These are phyloP conservation scores for Urochloa ruziziensis DNA, from an alignment of 176 grass and related monocot genomes.

Conservation along the genomic window DNA sequence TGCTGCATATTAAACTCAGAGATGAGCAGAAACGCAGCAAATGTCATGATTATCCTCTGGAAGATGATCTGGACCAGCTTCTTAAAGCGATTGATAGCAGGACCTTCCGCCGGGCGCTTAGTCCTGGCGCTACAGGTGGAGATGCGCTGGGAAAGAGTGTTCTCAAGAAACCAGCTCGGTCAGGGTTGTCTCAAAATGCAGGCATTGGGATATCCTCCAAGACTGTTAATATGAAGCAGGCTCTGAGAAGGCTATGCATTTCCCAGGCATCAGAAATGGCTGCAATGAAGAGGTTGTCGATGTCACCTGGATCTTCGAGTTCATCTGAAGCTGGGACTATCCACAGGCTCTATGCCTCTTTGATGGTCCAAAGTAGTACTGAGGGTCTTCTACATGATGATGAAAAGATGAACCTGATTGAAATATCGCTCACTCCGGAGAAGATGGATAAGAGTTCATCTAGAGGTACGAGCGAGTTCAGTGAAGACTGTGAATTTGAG, in stretches of 20 bases:
- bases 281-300: conserved; percentile 66
- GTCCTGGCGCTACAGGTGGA: conserved; percentile 37
- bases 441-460: conserved; percentile 44
- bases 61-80: conserved; percentile 74
- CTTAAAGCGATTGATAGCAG: conserved; percentile 75
- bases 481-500: conserved; percentile 46
- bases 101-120: conserved; percentile 36
- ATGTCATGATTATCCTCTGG: conserved; percentile 37
- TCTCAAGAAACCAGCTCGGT: conserved; percentile 50
- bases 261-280: conserved; percentile 97
- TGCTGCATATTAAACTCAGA: conserved; percentile 60
- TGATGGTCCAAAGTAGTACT: conserved; percentile 67
- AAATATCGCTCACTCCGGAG: conserved; percentile 61
- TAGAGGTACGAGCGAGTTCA: conserved; percentile 35
- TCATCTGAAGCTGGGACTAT: conserved; percentile 86
- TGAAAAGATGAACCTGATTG: conserved; percentile 71
- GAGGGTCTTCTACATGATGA: conserved; percentile 33
- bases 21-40: conserved; percentile 41
- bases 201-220: conserved; percentile 77
- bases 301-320: conserved; percentile 53
- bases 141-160: conserved; percentile 42
- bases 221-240: conserved; percentile 87
- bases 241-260: conserved; percentile 81
- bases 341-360: conserved; percentile 76
- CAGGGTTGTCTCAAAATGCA: conserved; percentile 38